phyloP scores from a whole-genome alignment of 2,329 filamentous ascomycete genomes.

The Aspergillus caelatus region DNA sequence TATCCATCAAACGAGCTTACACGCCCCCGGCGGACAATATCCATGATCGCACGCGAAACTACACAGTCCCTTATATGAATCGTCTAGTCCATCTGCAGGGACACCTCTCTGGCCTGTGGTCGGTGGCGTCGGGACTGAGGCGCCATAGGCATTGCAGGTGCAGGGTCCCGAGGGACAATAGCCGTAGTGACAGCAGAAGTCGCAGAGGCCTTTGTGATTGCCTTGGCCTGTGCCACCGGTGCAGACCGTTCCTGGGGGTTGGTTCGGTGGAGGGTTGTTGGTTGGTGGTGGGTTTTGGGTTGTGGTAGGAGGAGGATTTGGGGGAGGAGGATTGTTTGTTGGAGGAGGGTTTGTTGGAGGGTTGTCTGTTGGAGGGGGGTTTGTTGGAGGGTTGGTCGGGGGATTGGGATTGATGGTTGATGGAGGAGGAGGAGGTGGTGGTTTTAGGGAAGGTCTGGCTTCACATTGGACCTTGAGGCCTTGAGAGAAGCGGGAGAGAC shows the following conservation, averaged over 20 bases:
- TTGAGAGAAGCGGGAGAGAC: background rate
- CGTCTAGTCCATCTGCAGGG: slow-evolving; percentile 24
- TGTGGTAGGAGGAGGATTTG: background rate
- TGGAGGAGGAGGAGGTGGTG: background rate
- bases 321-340: background rate
- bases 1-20: slow-evolving; percentile 5
- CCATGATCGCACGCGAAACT: slow-evolving; percentile 52
- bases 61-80: slow-evolving; percentile 50
- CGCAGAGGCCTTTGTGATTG: slow-evolving; percentile 34
- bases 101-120: slow-evolving; percentile 23
- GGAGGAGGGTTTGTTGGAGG: background rate
- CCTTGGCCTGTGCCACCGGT: slow-evolving; percentile 31
- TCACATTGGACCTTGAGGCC: slow-evolving; percentile 1
- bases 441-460: background rate
- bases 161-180: slow-evolving; percentile 37
- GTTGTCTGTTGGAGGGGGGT: background rate
- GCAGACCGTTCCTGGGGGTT: slow-evolving; percentile 24
- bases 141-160: slow-evolving; percentile 31
- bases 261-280: background rate
- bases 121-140: slow-evolving; percentile 26
- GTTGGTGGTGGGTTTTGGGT: background rate
- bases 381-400: background rate
- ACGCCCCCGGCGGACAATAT: slow-evolving; percentile 46
- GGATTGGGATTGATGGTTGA: background rate
- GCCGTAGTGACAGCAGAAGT: slow-evolving; percentile 33